These are phyloP conservation scores for Aspergillus chevalieri DNA, from an alignment of 2,329 filamentous ascomycete species.

Conservation along the genomic window DNA sequence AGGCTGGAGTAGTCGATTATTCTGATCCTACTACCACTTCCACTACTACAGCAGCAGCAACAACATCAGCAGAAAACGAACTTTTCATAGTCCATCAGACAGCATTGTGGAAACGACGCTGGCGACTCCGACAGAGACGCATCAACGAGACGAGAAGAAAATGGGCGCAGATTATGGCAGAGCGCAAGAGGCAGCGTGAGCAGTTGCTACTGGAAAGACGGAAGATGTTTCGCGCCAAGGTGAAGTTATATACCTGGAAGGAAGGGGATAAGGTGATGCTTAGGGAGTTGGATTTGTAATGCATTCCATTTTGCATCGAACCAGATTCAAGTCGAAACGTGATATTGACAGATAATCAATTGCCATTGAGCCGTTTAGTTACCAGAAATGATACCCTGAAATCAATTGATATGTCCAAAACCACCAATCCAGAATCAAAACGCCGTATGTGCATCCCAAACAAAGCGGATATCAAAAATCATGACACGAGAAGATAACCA, in stretches of 20 bases:
- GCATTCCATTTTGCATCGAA: no score
- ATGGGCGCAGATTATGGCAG: slow-evolving; percentile 10
- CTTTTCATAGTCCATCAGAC: slow-evolving; percentile 3
- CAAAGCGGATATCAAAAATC: slow-evolving; percentile 21
- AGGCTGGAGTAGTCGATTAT: no score
- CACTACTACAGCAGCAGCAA: neutral
- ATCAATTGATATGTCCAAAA: neutral
- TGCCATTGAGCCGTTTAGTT: no score
- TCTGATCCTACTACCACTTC: neutral
- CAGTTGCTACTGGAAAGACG: neutral
- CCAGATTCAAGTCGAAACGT: slow-evolving; percentile 12
- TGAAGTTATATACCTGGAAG: slow-evolving; percentile 4
- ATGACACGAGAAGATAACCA: neutral
- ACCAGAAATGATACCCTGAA: neutral
- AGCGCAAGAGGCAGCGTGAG: slow-evolving; percentile 5
- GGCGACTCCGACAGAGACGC: slow-evolving; percentile 2
- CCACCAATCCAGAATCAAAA: neutral
- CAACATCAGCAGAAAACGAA: neutral
- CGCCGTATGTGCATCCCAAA: slow-evolving; percentile 2
- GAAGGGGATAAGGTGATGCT: slow-evolving; percentile 3
- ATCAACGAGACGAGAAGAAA: slow-evolving; percentile 4
- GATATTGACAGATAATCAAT: no score
- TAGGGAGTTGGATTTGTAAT: slow-evolving; percentile 4
- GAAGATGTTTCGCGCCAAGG: slow-evolving; percentile 1
- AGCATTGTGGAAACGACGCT: slow-evolving; percentile 7